phyloP scores from a whole-genome alignment of 331 rosid species.

The Quercus tomentella region DNA sequence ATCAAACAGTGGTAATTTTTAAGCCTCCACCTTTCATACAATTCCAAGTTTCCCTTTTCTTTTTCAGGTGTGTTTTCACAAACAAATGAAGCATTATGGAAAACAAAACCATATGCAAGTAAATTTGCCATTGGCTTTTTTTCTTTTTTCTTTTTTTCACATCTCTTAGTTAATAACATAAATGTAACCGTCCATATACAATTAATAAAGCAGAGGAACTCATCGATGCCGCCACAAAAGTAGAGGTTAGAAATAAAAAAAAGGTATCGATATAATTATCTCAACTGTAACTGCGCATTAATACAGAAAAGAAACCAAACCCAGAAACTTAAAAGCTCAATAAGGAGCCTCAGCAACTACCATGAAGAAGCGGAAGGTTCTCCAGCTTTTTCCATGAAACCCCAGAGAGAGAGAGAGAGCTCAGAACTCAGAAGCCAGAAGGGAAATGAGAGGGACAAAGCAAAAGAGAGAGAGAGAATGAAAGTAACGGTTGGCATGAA shows the following conservation, averaged over 20 bases:
- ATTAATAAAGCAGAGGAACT: not conserved
- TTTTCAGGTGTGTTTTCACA: not conserved
- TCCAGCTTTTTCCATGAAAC: conserved; percentile 39
- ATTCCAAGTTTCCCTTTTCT: not conserved
- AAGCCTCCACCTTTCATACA: too few relatives aligned
- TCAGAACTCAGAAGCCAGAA: conserved; percentile 5
- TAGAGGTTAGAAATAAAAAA: not conserved
- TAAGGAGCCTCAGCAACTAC: conserved; percentile 30
- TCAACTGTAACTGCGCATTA: not conserved
- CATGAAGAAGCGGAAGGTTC: conserved; percentile 35
- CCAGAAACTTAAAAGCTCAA: conserved; percentile 34
- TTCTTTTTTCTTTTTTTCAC: not conserved
- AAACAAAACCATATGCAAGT: too few relatives aligned
- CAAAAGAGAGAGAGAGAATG: not conserved
- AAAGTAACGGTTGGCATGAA: conserved; percentile 45
- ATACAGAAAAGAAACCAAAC: not conserved
- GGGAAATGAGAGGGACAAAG: conserved; percentile 20
- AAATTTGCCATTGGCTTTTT: too few relatives aligned
- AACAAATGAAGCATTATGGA: too few relatives aligned
- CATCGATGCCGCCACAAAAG: not conserved
- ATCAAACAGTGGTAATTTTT: too few relatives aligned
- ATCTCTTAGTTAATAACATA: not conserved
- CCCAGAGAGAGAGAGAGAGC: not conserved
- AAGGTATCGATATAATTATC: not conserved
- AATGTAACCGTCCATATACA: not conserved